Evolutionary conservation across 2,329 filamentous ascomycete genomes (phyloP), one percentile per base, ranked within the genome.

Genomic region (Microcyclosporella mali): DNA sequence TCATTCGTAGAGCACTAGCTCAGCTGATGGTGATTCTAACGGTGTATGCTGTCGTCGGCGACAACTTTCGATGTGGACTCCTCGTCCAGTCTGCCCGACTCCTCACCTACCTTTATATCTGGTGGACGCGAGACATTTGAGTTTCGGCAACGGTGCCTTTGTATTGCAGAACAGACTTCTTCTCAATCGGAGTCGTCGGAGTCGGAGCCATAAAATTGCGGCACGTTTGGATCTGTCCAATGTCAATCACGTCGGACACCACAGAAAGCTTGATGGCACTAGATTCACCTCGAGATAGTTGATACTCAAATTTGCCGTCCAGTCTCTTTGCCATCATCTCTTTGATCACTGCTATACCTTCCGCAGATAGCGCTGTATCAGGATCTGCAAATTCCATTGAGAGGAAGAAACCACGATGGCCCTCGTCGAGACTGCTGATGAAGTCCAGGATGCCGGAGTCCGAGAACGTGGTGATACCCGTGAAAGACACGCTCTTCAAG

Each of bases 381-480:
- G 65, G 62, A 41, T 70, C 67, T 25, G 70, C 70, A 54, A 65
- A 66, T 31, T 71, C 68, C 11, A 73, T 57, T 27, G 65, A 66
- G 28, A 74, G 40, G 1, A 62, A 58, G 11, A 74, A 59, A 12
- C 68, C 68, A 33, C 60, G 57, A 45, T 72, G 71, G 2, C 65
- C 62, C 1, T 61, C 60, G 11, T 53, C 65, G 7, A 74, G 59
- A 12, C 57, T 52, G 2, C 60, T 49, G n/a, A 72, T 59, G 41
- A 71, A 72, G 6, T 65, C 60, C 4, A 70, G 56, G 1, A 84
- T 66, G 1, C 73, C 75, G 3, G 68, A 58, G 2, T 64, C 63
- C 0, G 74, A 75, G 56, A 84, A 82, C 2, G 61, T 60, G 0
- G 79, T 79, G 2, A 73, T 62, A 2, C 74, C 77, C 29, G 69